These are phyloP conservation scores for Debaryomyces udenii DNA, from an alignment of 1,139 yeast genomes.

Conservation along the genomic window DNA sequence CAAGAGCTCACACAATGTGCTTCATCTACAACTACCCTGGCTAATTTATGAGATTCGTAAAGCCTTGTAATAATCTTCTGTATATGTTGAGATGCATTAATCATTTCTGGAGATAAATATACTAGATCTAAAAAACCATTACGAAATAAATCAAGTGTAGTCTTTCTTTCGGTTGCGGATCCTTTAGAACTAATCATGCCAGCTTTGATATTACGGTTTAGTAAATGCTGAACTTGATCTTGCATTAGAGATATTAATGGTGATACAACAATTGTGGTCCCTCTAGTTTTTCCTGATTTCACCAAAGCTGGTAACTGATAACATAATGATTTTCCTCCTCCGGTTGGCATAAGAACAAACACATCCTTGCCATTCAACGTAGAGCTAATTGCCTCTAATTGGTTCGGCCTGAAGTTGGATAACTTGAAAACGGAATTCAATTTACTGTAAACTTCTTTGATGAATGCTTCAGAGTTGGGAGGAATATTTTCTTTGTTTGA, in stretches of 20 bases:
- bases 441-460: slow-evolving; percentile 60
- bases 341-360: slow-evolving; percentile 97
- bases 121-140: slow-evolving; percentile 74
- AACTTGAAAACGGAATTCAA: slow-evolving; percentile 65
- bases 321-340: slow-evolving; percentile 97
- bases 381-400: slow-evolving; percentile 82
- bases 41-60: slow-evolving; percentile 58
- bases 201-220: slow-evolving; percentile 69
- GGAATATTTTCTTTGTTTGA: slow-evolving; percentile 21
- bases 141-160: slow-evolving; percentile 62
- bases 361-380: slow-evolving; percentile 83
- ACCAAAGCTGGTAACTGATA: slow-evolving; percentile 94
- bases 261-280: slow-evolving; percentile 90
- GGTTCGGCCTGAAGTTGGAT: slow-evolving; percentile 75
- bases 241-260: slow-evolving; percentile 97
- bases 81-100: slow-evolving; percentile 73
- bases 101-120: slow-evolving; percentile 95
- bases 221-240: slow-evolving; percentile 88
- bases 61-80: slow-evolving; percentile 64
- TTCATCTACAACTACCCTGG: slow-evolving; percentile 93
- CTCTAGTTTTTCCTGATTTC: slow-evolving; percentile 69
- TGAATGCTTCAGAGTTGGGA: slow-evolving; percentile 40
- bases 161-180: slow-evolving; percentile 62
- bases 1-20: slow-evolving; percentile 98
- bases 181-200: slow-evolving; percentile 88